Conservation (phyloP, 805 yeast species). For the Starmerella apis region DNA sequence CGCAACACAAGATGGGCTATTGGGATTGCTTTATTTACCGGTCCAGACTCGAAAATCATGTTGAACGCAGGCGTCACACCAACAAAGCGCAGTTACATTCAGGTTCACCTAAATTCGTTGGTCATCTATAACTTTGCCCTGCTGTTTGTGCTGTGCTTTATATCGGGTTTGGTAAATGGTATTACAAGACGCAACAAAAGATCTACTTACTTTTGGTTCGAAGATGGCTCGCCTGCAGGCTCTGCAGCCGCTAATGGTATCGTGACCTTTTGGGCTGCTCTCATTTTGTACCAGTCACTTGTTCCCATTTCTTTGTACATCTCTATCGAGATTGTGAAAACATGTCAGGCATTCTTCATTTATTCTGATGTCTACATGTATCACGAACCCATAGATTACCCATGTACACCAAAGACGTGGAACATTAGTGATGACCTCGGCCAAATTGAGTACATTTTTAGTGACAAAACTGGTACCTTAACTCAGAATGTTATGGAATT, state of each 20-base stretch:
- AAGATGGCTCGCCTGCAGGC: constrained; percentile 52
- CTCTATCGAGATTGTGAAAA: constrained; percentile 70
- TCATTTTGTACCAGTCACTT: constrained; percentile 64
- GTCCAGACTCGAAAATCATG: constrained; percentile 68
- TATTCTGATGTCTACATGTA: constrained; percentile 62
- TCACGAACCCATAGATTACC: constrained; percentile 57
- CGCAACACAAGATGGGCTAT: constrained; percentile 71
- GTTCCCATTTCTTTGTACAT: constrained; percentile 75
- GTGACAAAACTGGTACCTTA: constrained; percentile 76
- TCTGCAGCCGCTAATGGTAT: constrained; percentile 56
- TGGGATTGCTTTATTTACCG: constrained; percentile 65
- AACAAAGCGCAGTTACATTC: constrained; percentile 56
- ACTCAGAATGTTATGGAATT: constrained; percentile 82
- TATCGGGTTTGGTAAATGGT: constrained; percentile 63
- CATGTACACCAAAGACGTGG: constrained; percentile 78
- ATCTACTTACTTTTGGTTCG: constrained; percentile 46
- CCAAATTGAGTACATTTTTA: constrained; percentile 70
- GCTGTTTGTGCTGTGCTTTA: constrained; percentile 56
- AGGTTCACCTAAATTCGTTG: constrained; percentile 56
- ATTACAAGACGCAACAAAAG: constrained; percentile 33
- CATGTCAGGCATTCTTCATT: constrained; percentile 68
- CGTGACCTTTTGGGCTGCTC: constrained; percentile 60
- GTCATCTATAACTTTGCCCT: constrained; percentile 56
- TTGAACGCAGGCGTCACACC: constrained; percentile 74
- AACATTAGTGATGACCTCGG: constrained; percentile 77